Evolutionary conservation across 2,329 filamentous ascomycete species (phyloP).

Genomic region (Phoma sp.): DNA sequence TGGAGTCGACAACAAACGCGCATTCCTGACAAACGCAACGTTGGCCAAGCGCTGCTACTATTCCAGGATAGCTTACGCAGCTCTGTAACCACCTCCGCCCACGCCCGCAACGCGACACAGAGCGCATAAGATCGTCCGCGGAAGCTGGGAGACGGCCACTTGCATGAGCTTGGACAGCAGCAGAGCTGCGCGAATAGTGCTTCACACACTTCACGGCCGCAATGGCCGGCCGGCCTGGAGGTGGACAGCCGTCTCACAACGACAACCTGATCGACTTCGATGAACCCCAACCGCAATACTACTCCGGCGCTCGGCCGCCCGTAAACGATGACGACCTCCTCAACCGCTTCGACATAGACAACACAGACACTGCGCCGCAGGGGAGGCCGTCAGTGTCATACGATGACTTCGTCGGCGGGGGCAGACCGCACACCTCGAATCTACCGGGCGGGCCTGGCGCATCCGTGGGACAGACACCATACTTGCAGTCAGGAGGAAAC

Average conservation of each 20-base stretch:
- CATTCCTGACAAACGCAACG: slow-evolving; percentile 16
- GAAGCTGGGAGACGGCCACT: slow-evolving; percentile 5
- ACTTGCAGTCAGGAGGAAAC: slow-evolving; percentile 43
- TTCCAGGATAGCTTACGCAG: slow-evolving; percentile 27
- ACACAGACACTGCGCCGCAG: slow-evolving; percentile 67
- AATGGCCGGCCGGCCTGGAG: slow-evolving; percentile 64
- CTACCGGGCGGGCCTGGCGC: slow-evolving; percentile 55
- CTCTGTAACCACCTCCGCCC: slow-evolving; percentile 24
- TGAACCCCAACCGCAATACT: slow-evolving; percentile 75
- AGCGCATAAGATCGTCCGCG: slow-evolving; percentile 1
- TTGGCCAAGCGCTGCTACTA: slow-evolving; percentile 16
- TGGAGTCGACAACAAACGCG: slow-evolving; percentile 8
- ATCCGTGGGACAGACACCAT: slow-evolving; percentile 46
- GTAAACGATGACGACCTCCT: slow-evolving; percentile 82
- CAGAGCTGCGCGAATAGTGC: slow-evolving; percentile 33
- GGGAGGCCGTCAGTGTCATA: slow-evolving; percentile 88
- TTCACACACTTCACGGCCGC: slow-evolving; percentile 37
- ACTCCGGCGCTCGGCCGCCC: slow-evolving; percentile 77
- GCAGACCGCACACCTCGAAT: slow-evolving; percentile 54
- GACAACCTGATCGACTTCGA: slow-evolving; percentile 76
- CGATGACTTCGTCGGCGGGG: slow-evolving; percentile 87
- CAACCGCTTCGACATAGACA: slow-evolving; percentile 75
- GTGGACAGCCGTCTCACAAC: slow-evolving; percentile 56
- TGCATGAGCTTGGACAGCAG: slow-evolving; percentile 37
- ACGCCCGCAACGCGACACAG: slow-evolving; percentile 17